These are phyloP conservation scores for Lycium ferocissimum DNA, from an alignment of 257 asterid genomes.

Conservation along the genomic window DNA sequence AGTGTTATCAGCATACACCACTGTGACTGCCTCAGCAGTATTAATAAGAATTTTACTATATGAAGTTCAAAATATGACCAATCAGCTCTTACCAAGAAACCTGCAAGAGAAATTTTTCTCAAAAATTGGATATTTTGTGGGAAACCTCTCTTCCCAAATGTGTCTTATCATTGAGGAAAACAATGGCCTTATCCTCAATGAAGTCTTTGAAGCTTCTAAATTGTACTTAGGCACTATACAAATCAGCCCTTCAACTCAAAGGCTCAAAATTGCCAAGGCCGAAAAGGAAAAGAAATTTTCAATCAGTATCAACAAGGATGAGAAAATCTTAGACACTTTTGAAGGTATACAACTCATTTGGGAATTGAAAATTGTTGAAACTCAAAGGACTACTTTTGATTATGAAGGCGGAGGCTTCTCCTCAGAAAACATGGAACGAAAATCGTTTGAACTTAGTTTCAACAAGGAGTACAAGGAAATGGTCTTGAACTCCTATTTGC, in stretches of 20 bases:
- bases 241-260: constrained; percentile 16
- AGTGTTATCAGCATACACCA: constrained; percentile 38
- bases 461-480: constrained; percentile 29
- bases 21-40: constrained; percentile 35
- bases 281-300: background rate
- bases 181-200: constrained; percentile 21
- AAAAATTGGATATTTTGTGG: constrained; percentile 33
- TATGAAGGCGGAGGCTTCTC: background rate
- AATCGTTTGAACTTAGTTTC: constrained; percentile 37
- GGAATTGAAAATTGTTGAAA: constrained; percentile 21
- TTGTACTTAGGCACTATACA: constrained; percentile 28
- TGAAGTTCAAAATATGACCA: constrained; percentile 36
- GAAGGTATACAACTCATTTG: constrained; percentile 28
- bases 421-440: constrained; percentile 10
- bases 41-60: constrained; percentile 31
- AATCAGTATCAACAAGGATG: constrained; percentile 26
- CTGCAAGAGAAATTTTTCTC: constrained; percentile 30
- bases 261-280: constrained; percentile 30
- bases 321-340: constrained; percentile 32
- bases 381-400: constrained; percentile 4
- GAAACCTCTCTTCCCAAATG: constrained; percentile 25
- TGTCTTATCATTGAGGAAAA: constrained; percentile 31
- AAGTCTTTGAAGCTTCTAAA: constrained; percentile 37
- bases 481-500: constrained; percentile 34
- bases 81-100: constrained; percentile 33